phyloP scores from a whole-genome alignment of 2,329 filamentous ascomycete genomes.

The Emmonsiellopsis sp. region DNA sequence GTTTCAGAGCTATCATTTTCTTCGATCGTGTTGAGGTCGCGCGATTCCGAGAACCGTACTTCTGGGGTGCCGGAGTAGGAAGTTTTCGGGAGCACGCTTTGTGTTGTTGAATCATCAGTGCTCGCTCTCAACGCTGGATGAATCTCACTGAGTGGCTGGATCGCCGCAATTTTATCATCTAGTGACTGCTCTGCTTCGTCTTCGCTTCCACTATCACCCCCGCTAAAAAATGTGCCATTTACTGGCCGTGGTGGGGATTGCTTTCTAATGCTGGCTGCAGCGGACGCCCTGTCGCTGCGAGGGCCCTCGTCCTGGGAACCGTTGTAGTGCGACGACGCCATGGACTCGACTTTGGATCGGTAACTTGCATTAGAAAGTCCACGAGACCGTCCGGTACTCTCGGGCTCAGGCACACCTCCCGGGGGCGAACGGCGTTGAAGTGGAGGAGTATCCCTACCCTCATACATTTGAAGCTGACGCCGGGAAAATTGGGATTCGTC shows the following conservation, averaged over 20 bases:
- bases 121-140: slow-evolving; percentile 30
- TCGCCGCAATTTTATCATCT: slow-evolving; percentile 16
- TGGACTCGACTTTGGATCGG: slow-evolving; percentile 28
- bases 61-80: slow-evolving; percentile 24
- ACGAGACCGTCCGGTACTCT: slow-evolving; percentile 19
- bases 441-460: slow-evolving; percentile 57
- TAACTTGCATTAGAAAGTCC: slow-evolving; percentile 30
- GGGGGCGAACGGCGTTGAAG: slow-evolving; percentile 17
- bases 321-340: slow-evolving; percentile 31
- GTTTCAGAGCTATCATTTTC: slow-evolving; percentile 18
- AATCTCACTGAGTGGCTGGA: slow-evolving; percentile 24
- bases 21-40: slow-evolving; percentile 32
- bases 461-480: slow-evolving; percentile 70
- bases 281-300: slow-evolving; percentile 17
- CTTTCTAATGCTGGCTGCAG: slow-evolving; percentile 18
- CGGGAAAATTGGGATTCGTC: slow-evolving; percentile 80
- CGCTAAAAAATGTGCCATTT: slow-evolving; percentile 26
- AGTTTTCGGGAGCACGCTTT: slow-evolving; percentile 18
- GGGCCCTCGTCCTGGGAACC: slow-evolving; percentile 15
- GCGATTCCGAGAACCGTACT: slow-evolving; percentile 28
- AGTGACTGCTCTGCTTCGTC: slow-evolving; percentile 21
- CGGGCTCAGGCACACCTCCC: slow-evolving; percentile 9
- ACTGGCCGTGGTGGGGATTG: slow-evolving; percentile 21
- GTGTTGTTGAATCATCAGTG: slow-evolving; percentile 13
- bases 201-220: slow-evolving; percentile 31